Percentiles rank a stretch among this genome's conserved stretches.
phyloP scores from a whole-genome alignment of 2,329 filamentous ascomycete species.

The Corniculantispora saksenae region DNA sequence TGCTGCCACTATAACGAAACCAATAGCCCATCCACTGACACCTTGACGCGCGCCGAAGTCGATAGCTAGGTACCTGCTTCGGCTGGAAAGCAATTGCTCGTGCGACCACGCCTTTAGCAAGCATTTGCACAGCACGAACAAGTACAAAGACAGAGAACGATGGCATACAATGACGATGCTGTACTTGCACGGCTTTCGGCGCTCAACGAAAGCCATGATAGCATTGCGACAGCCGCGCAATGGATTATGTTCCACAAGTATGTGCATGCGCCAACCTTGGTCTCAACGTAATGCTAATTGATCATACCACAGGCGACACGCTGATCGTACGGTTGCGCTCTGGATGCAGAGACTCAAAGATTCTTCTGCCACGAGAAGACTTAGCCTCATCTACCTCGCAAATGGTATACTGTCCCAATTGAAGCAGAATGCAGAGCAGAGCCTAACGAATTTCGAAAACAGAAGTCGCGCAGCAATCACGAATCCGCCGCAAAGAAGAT shows the following conservation, averaged over 20 bases:
- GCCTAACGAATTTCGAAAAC: slow-evolving; percentile 20
- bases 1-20: too few relatives aligned
- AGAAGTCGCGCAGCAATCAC: slow-evolving; percentile 97
- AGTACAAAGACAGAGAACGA: slow-evolving; percentile 37
- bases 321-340: slow-evolving; percentile 85
- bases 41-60: neutral
- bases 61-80: neutral
- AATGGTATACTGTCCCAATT: slow-evolving; percentile 65
- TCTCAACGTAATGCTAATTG: slow-evolving; percentile 17
- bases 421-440: neutral
- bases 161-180: slow-evolving; percentile 96
- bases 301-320: slow-evolving; percentile 68
- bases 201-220: slow-evolving; percentile 95
- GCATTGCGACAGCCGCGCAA: slow-evolving; percentile 93
- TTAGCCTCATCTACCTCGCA: slow-evolving; percentile 91
- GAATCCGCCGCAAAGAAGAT: slow-evolving; percentile 87
- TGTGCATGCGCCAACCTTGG: slow-evolving; percentile 19
- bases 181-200: slow-evolving; percentile 93
- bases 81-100: neutral
- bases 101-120: slow-evolving; percentile 1
- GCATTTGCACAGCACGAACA: slow-evolving; percentile 23
- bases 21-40: neutral
- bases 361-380: slow-evolving; percentile 77
- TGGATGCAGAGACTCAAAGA: slow-evolving; percentile 92
- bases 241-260: slow-evolving; percentile 99